Conservation (phyloP, 1,139 yeast genomes). For the Diutina sp. region DNA sequence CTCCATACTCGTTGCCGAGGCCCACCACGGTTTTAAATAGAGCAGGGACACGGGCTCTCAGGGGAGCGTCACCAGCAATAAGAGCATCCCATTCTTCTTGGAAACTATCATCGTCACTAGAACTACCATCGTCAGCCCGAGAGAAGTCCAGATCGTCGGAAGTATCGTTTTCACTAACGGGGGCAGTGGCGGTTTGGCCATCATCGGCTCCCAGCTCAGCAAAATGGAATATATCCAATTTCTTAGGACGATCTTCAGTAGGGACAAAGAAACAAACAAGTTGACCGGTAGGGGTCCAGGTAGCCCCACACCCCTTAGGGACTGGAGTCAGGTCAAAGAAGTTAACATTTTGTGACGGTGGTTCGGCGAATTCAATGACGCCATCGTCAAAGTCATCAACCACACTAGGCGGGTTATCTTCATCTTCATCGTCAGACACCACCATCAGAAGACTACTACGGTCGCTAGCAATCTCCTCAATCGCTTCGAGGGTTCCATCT, state of each 20-base stretch:
- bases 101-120: slow-evolving; percentile 26
- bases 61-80: slow-evolving; percentile 30
- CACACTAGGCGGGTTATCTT: background rate
- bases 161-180: background rate
- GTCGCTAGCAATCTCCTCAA: background rate
- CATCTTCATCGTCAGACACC: background rate
- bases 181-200: background rate
- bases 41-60: slow-evolving; percentile 33
- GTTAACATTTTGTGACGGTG: background rate
- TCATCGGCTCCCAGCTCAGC: slow-evolving; percentile 25
- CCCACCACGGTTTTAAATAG: slow-evolving; percentile 29
- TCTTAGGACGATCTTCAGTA: background rate
- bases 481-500: slow-evolving; percentile 12
- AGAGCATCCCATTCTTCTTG: slow-evolving; percentile 40
- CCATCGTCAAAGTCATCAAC: background rate
- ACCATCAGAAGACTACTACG: background rate
- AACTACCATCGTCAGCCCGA: slow-evolving; percentile 5
- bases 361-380: background rate
- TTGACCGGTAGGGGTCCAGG: slow-evolving; percentile 72
- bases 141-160: slow-evolving; percentile 8
- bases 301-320: slow-evolving; percentile 89
- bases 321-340: slow-evolving; percentile 42
- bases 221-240: slow-evolving; percentile 19
- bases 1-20: slow-evolving; percentile 6
- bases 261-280: slow-evolving; percentile 66